Evolutionary conservation across 2,329 filamentous ascomycete species (phyloP).

Genomic region (Didymella arachidicola): DNA sequence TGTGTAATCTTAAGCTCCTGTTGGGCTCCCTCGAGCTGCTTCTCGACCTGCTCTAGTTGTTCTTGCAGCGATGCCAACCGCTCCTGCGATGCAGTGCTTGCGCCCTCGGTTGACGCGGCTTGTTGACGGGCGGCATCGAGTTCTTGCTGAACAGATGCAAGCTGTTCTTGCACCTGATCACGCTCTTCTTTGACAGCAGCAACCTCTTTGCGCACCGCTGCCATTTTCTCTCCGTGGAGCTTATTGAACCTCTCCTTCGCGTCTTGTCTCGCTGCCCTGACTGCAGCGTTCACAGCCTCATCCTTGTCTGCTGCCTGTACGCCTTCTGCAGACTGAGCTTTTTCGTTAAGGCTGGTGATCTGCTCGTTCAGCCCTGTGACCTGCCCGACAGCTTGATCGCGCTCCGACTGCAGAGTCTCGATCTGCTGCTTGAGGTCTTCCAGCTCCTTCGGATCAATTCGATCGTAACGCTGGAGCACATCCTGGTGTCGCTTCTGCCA

Average conservation of each 20-base stretch:
- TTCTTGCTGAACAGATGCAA: constrained; percentile 54
- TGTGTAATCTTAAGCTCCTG: constrained; percentile 66
- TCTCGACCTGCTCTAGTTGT: constrained; percentile 31
- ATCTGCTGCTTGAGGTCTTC: constrained; percentile 87
- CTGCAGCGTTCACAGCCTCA: constrained; percentile 24
- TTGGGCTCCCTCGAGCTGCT: constrained; percentile 33
- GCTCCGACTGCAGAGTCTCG: constrained; percentile 61
- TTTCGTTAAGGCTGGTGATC: constrained; percentile 56
- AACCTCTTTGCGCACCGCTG: constrained; percentile 57
- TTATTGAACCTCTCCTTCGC: constrained; percentile 68
- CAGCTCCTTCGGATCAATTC: constrained; percentile 90
- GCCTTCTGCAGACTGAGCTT: constrained; percentile 51
- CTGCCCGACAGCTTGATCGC: constrained; percentile 60
- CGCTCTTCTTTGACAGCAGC: constrained; percentile 67
- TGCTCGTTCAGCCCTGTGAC: constrained; percentile 56
- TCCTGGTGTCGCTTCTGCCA: constrained; percentile 97
- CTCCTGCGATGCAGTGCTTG: constrained; percentile 42
- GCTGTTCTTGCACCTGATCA: constrained; percentile 57
- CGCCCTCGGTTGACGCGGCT: constrained; percentile 27
- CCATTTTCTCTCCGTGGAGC: constrained; percentile 39
- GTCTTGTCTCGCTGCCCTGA: constrained; percentile 61
- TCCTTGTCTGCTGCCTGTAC: constrained; percentile 25
- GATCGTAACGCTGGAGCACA: constrained; percentile 94
- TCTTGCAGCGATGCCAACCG: constrained; percentile 69
- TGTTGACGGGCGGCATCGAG: constrained; percentile 65